Evolutionary conservation across 176 grass and related monocot species (phyloP).

Genomic region (Rhipidocladum racemiflorum): DNA sequence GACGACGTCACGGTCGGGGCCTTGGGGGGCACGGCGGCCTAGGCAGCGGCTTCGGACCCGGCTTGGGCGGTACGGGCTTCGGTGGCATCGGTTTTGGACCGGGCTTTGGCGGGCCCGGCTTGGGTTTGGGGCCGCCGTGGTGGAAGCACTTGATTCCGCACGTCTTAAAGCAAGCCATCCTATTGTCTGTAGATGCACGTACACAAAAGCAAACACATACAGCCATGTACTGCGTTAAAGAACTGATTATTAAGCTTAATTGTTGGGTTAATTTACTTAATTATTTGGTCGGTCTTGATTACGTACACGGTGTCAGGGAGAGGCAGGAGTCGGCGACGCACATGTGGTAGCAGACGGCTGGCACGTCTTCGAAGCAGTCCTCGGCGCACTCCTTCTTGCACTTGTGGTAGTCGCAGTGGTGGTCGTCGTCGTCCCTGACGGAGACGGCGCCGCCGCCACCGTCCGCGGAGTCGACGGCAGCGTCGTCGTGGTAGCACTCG

Average conservation of each 20-base stretch:
- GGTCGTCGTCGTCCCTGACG: neutral
- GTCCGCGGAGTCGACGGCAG: neutral
- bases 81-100: neutral
- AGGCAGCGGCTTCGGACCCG: neutral
- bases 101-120: neutral
- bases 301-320: constrained; percentile 21
- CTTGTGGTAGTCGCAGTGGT: neutral
- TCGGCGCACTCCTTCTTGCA: constrained; percentile 40
- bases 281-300: neutral
- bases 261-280: neutral
- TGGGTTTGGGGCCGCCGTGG: neutral
- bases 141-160: constrained; percentile 31
- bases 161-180: neutral
- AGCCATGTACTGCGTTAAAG: neutral
- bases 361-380: constrained; percentile 40
- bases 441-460: neutral
- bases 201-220: neutral
- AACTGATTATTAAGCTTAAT: neutral
- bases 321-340: constrained; percentile 36
- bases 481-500: constrained; percentile 10
- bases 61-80: neutral
- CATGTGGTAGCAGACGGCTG: constrained; percentile 36
- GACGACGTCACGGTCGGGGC: neutral
- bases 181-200: constrained; percentile 4
- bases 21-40: neutral